A percentile compares a stretch with the other conserved stretches of the same genome.
Conservation (phyloP, 2,329 filamentous ascomycete species). For the Capronia coronata region DNA sequence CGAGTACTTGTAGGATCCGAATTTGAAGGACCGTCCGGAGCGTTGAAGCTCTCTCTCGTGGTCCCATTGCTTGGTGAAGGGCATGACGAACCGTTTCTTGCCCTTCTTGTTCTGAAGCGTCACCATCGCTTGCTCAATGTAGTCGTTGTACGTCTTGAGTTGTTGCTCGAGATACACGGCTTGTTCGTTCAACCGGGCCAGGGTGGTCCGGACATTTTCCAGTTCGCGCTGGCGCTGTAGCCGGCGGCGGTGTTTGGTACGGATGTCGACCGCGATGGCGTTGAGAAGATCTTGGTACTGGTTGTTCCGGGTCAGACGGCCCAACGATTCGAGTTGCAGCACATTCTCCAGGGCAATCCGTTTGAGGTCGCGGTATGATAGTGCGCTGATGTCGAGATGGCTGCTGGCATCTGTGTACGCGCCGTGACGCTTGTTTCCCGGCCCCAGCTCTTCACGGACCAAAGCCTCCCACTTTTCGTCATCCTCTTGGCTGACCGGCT, state of each 20-base stretch:
- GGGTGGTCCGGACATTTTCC: slow-evolving; percentile 52
- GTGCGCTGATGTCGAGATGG: slow-evolving; percentile 78
- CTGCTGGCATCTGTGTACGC: slow-evolving; percentile 83
- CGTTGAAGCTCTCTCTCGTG: slow-evolving; percentile 93
- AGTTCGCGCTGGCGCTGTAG: slow-evolving; percentile 88
- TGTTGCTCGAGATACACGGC: slow-evolving; percentile 90
- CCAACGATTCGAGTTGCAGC: slow-evolving; percentile 75
- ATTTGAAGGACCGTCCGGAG: slow-evolving; percentile 88
- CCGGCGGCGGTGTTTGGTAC: slow-evolving; percentile 88
- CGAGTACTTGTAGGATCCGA: slow-evolving; percentile 96
- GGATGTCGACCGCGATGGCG: slow-evolving; percentile 90
- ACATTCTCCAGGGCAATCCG: slow-evolving; percentile 90
- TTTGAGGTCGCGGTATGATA: slow-evolving; percentile 90
- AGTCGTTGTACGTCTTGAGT: slow-evolving; percentile 96
- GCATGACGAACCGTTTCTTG: slow-evolving; percentile 87
- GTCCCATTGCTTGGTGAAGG: slow-evolving; percentile 98
- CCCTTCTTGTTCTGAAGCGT: slow-evolving; percentile 96
- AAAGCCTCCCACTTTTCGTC: slow-evolving; percentile 80
- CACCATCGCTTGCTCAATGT: slow-evolving; percentile 97
- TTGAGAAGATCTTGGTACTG: slow-evolving; percentile 98
- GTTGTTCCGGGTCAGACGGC: slow-evolving; percentile 78
- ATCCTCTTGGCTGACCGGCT: slow-evolving; percentile 78
- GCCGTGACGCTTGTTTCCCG: slow-evolving; percentile 62
- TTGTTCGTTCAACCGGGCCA: slow-evolving; percentile 50
- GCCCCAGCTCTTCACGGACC: slow-evolving; percentile 71